A percentile compares a stretch with the other conserved stretches of the same genome.
phyloP scores from a whole-genome alignment of 352 stramenopile species.

The Globisporangium spinosum region DNA sequence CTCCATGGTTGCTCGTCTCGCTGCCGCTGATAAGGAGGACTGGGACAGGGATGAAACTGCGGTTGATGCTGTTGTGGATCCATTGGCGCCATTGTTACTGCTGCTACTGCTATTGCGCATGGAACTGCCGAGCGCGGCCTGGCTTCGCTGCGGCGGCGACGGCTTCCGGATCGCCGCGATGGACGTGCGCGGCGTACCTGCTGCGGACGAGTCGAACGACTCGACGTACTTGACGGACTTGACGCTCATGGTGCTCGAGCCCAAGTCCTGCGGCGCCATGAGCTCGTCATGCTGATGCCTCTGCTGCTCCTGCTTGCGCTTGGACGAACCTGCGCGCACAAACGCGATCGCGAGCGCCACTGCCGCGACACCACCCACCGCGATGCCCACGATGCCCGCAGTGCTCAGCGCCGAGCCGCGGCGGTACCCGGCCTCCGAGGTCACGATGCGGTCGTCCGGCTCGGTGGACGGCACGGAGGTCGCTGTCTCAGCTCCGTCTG shows the following conservation, averaged over 20 bases:
- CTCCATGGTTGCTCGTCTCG: slow-evolving; percentile 8
- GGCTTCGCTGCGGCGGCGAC: not conserved
- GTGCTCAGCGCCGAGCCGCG: slow-evolving; percentile 3
- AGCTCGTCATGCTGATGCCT: not conserved
- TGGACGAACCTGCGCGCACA: slow-evolving; percentile 9
- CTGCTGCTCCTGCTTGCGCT: not conserved
- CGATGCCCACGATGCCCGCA: slow-evolving; percentile 15
- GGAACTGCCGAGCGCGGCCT: not conserved
- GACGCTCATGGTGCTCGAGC: slow-evolving; percentile 13
- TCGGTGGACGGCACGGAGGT: not conserved
- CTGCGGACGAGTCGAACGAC: slow-evolving; percentile 11
- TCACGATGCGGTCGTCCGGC: not conserved
- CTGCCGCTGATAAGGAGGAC: not conserved
- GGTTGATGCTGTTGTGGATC: not conserved
- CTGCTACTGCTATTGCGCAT: not conserved
- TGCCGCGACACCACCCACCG: not conserved
- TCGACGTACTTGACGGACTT: slow-evolving; percentile 19
- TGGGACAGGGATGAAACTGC: not conserved
- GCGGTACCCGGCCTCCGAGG: not conserved
- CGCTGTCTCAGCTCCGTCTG: not conserved
- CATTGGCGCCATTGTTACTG: not conserved
- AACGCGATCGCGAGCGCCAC: slow-evolving; percentile 15
- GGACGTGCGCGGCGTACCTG: slow-evolving; percentile 4
- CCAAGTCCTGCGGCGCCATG: slow-evolving; percentile 4
- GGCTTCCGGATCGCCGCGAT: slow-evolving; percentile 7